Base-by-base conservation (phyloP, 768 basidiomycete species). In the Lyophyllum shimeji region DNA sequence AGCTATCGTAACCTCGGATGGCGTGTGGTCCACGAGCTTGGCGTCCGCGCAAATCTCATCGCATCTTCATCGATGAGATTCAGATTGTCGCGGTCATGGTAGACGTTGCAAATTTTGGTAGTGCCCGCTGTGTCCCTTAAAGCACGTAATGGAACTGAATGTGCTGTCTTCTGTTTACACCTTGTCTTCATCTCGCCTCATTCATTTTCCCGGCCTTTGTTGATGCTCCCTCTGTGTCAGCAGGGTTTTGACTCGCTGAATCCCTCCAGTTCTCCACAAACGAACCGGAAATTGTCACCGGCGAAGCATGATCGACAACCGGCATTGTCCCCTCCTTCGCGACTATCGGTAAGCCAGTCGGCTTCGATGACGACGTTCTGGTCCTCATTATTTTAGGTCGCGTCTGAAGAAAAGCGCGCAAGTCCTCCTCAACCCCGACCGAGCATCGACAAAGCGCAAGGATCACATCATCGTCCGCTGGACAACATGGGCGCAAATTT, bases 251-350 rank as follows among this genome's bases (percentile, higher is more conserved):
- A 46, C 24, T 24, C 47, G 31, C 45, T 48, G 20, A 60, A 44
- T 37, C 57, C 61, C 39, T 47, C 63, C 2, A 56, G 46, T 37
- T 58, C 59, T 47, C 59, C 63, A 40, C 50, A 45, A 29, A 17
- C 50, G 43, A 37, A 61, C 40, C 58, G 61, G 58, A 58, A 55
- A 43, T 50, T 58, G 27, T 37, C 56, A 25, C 55, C 57, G 40
- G 48, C 49, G 49, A 60, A 57, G 50, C 51, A 51, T 52, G 27
- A 17, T 12, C 43, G 48, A 53, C 57, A 56, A 40, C 45, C 53
- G n/a, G n/a, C 27, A 24, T 23, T 42, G 18, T 47, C n/a, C 24
- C 20, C 46, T 40, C 39, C 23, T 46, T 29, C 33, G 43, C 55
- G 48, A 34, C 17, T 40, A 47, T 57, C 54, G 58, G 63, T 64